phyloP scores from a whole-genome alignment of 192 early-diverging fungal species.

The Coemansia reversa region DNA sequence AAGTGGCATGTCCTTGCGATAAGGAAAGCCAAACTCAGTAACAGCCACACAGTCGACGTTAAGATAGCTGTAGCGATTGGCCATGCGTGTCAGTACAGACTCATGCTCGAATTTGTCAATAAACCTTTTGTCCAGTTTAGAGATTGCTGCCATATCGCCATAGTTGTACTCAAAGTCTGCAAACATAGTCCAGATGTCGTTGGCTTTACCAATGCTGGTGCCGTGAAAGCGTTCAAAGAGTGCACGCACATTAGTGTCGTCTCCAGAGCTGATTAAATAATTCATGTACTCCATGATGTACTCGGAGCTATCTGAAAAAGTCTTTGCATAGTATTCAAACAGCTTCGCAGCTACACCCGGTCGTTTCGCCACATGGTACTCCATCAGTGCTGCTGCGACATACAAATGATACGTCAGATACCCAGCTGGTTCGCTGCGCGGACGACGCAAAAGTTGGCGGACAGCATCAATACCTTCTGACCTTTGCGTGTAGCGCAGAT shows the following conservation, averaged over 20 bases:
- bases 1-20: slow-evolving; percentile 22
- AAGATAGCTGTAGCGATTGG: slow-evolving; percentile 73
- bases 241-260: slow-evolving; percentile 88
- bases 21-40: slow-evolving; percentile 69
- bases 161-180: slow-evolving; percentile 84
- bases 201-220: slow-evolving; percentile 64
- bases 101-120: slow-evolving; percentile 73
- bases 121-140: slow-evolving; percentile 75
- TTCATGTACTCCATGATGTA: slow-evolving; percentile 83
- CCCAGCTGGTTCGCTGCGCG: slow-evolving; percentile 68
- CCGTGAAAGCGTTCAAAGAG: slow-evolving; percentile 88
- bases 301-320: slow-evolving; percentile 68
- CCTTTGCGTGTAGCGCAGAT: slow-evolving; percentile 79
- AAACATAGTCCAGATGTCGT: slow-evolving; percentile 79
- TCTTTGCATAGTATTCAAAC: slow-evolving; percentile 86
- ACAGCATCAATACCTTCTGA: slow-evolving; percentile 74
- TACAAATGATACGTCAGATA: slow-evolving; percentile 84
- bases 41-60: slow-evolving; percentile 72
- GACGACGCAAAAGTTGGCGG: slow-evolving; percentile 66
- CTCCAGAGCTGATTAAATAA: slow-evolving; percentile 84
- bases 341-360: slow-evolving; percentile 79
- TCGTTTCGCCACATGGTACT: slow-evolving; percentile 89
- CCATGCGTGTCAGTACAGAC: slow-evolving; percentile 60
- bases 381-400: slow-evolving; percentile 87
- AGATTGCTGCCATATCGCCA: slow-evolving; percentile 75